Percentiles rank a stretch among this genome's conserved stretches.
Evolutionary conservation across 176 grass and related monocot species (phyloP).

Genomic region (Dactylis glomerata): DNA sequence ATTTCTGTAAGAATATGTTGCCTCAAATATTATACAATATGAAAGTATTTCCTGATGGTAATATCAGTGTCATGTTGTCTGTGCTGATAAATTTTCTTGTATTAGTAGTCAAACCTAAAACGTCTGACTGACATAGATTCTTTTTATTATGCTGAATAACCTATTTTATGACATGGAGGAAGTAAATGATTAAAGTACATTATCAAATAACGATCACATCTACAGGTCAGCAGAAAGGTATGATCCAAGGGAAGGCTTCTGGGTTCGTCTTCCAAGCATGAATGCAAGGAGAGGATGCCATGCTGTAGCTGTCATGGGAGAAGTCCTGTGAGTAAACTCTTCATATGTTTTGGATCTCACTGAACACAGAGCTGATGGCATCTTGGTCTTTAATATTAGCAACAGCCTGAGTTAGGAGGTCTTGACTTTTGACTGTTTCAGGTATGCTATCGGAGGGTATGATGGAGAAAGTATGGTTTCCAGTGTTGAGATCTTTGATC

Average conservation of each 20-base stretch:
- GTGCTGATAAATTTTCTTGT: background rate
- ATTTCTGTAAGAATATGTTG: background rate
- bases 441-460: conserved; percentile 74
- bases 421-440: conserved; percentile 28
- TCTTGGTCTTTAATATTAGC: background rate
- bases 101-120: background rate
- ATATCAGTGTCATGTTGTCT: background rate
- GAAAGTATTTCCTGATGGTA: background rate
- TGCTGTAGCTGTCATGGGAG: conserved; percentile 45
- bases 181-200: conserved; percentile 2
- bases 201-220: background rate
- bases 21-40: background rate
- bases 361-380: background rate
- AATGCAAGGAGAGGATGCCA: conserved; percentile 69
- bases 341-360: background rate
- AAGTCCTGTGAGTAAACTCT: conserved; percentile 51
- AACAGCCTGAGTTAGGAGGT: conserved; percentile 14
- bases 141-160: background rate
- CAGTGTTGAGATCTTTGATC: conserved; percentile 74
- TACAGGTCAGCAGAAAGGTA: conserved; percentile 86
- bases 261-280: conserved; percentile 77
- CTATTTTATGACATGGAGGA: background rate
- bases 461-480: conserved; percentile 60
- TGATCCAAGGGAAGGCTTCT: conserved; percentile 92
- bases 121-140: background rate